These are phyloP conservation scores for Pythium dissotocum DNA, from an alignment of 352 stramenopile genomes.

Conservation along the genomic window DNA sequence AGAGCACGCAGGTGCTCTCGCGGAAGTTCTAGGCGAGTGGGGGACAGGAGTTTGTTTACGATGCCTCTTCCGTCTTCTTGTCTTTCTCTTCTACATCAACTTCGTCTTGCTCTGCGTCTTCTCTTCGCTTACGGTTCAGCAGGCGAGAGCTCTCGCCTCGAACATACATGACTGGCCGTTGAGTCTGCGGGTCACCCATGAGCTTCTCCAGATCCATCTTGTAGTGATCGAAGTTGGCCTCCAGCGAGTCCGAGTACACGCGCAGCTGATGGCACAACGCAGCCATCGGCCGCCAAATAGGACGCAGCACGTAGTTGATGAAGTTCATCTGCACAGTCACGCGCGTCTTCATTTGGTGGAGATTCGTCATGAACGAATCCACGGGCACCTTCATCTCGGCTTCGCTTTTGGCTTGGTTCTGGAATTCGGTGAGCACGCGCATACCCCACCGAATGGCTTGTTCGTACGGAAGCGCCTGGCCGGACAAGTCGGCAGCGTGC, in stretches of 20 bases:
- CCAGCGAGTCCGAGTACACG: slow-evolving; percentile 63
- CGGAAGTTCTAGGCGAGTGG: slow-evolving; percentile 34
- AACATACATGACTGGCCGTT: slow-evolving; percentile 36
- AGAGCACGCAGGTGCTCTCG: slow-evolving; percentile 68
- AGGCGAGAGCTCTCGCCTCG: slow-evolving; percentile 45
- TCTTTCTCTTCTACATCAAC: not conserved
- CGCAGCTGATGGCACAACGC: slow-evolving; percentile 58
- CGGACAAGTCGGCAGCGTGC: slow-evolving; percentile 68
- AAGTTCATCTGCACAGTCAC: slow-evolving; percentile 73
- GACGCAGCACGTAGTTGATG: slow-evolving; percentile 73
- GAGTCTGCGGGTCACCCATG: slow-evolving; percentile 29
- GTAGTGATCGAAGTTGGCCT: slow-evolving; percentile 65
- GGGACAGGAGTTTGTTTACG: not conserved
- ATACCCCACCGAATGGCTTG: slow-evolving; percentile 54
- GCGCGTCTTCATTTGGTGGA: slow-evolving; percentile 50
- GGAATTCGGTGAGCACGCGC: slow-evolving; percentile 72
- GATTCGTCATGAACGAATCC: slow-evolving; percentile 72
- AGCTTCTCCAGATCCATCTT: slow-evolving; percentile 58
- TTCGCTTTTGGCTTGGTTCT: slow-evolving; percentile 59
- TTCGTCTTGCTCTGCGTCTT: slow-evolving; percentile 5
- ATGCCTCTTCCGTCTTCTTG: not conserved
- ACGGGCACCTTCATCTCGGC: slow-evolving; percentile 45
- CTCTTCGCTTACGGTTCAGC: slow-evolving; percentile 24
- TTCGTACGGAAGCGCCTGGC: slow-evolving; percentile 53
- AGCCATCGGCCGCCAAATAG: slow-evolving; percentile 65